Evolutionary conservation across 2,329 filamentous ascomycete species (phyloP).

Genomic region (Incumbomyces delicatus): DNA sequence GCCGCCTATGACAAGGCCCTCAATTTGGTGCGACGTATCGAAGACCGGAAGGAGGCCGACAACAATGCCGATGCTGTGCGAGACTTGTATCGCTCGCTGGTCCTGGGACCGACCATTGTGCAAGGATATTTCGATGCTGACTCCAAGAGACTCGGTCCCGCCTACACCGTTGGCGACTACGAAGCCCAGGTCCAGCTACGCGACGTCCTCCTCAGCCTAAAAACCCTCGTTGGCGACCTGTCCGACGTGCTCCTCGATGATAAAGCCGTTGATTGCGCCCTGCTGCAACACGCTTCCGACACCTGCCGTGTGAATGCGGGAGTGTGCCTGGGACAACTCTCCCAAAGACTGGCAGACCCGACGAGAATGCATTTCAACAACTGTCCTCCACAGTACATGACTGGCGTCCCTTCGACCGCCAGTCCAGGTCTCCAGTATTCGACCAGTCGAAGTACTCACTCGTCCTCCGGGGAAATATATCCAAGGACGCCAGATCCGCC

Average conservation of each 20-base stretch:
- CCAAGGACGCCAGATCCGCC: not conserved
- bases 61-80: constrained; percentile 13
- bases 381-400: not conserved
- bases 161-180: constrained; percentile 28
- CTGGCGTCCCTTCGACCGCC: not conserved
- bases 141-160: constrained; percentile 25
- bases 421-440: constrained; percentile 14
- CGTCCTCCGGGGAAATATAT: constrained; percentile 8
- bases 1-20: constrained; percentile 26
- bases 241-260: constrained; percentile 25
- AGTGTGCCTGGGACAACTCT: constrained; percentile 27
- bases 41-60: constrained; percentile 14
- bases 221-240: constrained; percentile 28
- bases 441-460: constrained; percentile 16
- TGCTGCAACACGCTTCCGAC: constrained; percentile 28
- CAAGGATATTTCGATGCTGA: constrained; percentile 28
- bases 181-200: constrained; percentile 30
- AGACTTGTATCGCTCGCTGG: constrained; percentile 28
- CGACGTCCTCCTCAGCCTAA: constrained; percentile 30
- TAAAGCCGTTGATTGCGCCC: constrained; percentile 24
- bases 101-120: constrained; percentile 27
- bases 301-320: constrained; percentile 27
- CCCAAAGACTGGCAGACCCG: constrained; percentile 23
- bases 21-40: constrained; percentile 24
- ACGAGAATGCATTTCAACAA: not conserved